Conservation (phyloP, 1,284 basidiomycete species). For the Cryptococcus sp. region DNA sequence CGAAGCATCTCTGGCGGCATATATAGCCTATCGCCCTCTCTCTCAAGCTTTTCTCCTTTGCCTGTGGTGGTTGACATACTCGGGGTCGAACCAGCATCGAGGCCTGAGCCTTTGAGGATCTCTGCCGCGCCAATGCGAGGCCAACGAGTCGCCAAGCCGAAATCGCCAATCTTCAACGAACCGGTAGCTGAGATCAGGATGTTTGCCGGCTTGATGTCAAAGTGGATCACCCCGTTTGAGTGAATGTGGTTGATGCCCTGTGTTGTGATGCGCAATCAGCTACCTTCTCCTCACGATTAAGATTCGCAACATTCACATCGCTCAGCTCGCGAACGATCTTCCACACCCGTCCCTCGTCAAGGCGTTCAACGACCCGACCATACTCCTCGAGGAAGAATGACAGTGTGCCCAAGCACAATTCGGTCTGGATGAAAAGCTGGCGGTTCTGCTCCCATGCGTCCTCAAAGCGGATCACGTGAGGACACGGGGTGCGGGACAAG, state of each 20-base stretch:
- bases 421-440: constrained; percentile 87
- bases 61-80: constrained; percentile 20
- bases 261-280: not conserved
- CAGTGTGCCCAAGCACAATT: constrained; percentile 91
- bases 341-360: constrained; percentile 95
- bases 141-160: constrained; percentile 93
- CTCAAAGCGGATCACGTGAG: constrained; percentile 84
- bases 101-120: constrained; percentile 52
- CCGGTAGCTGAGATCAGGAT: constrained; percentile 89
- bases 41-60: constrained; percentile 63
- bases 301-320: constrained; percentile 63
- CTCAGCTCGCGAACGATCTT: constrained; percentile 91
- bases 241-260: constrained; percentile 91
- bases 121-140: constrained; percentile 60
- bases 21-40: constrained; percentile 97
- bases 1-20: constrained; percentile 96
- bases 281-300: not conserved
- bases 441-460: constrained; percentile 97
- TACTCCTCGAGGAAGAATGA: constrained; percentile 91
- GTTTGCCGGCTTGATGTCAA: constrained; percentile 98
- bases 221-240: constrained; percentile 82
- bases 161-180: constrained; percentile 95
- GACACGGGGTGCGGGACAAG: constrained; percentile 63
- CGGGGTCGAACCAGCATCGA: constrained; percentile 39
- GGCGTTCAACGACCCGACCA: constrained; percentile 75